A percentile compares a stretch with the other conserved stretches of the same genome.
Conservation (phyloP, 257 asterid genomes). For the Voacanga thouarsii region DNA sequence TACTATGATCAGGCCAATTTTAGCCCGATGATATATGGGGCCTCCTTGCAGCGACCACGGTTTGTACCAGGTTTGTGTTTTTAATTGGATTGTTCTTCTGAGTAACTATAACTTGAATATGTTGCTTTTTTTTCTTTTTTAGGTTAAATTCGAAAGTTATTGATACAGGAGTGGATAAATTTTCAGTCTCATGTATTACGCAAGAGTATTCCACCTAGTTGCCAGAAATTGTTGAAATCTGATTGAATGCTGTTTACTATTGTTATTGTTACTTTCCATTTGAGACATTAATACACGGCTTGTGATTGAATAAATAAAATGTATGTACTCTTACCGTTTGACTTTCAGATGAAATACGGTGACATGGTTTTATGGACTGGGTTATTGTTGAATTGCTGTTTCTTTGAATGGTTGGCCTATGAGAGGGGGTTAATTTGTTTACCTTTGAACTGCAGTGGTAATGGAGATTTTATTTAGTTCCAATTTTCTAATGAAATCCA, state of each 20-base stretch:
- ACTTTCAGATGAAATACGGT: background rate
- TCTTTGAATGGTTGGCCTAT: background rate
- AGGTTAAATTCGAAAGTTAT: background rate
- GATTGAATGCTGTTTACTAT: background rate
- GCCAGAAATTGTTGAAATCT: background rate
- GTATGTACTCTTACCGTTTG: no score
- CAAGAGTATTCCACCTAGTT: background rate
- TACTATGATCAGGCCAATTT: conserved; percentile 57
- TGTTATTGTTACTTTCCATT: background rate
- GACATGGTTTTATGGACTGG: background rate
- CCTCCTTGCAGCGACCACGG: conserved; percentile 80
- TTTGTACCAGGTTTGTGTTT: conserved; percentile 66
- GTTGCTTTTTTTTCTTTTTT: background rate
- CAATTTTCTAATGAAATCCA: background rate
- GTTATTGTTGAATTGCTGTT: background rate
- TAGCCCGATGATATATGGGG: conserved; percentile 70
- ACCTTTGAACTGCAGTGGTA: background rate
- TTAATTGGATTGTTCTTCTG: background rate
- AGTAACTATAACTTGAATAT: background rate
- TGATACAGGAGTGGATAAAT: background rate
- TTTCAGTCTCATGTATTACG: background rate
- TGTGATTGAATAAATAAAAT: background rate
- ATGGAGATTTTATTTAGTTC: background rate
- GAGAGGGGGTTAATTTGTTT: background rate
- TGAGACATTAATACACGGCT: background rate